Conservation (phyloP, 139 green algal genomes). For the Zygnema circumcarinatum region DNA sequence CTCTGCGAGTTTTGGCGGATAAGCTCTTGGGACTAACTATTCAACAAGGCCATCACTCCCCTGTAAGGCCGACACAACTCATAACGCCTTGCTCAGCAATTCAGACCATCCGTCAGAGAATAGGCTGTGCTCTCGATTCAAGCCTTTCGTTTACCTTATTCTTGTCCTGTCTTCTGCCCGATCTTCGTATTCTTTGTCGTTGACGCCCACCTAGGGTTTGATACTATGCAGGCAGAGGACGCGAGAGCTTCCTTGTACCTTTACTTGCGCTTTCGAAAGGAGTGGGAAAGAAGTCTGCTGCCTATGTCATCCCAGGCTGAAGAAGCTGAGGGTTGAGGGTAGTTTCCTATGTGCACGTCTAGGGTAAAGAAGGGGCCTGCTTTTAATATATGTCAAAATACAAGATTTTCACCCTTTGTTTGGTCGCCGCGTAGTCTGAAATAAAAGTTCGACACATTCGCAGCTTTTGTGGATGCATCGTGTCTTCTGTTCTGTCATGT, state of each 20-base stretch:
- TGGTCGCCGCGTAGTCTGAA: too few relatives aligned
- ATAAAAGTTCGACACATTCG: too few relatives aligned
- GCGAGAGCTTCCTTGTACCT: conserved; percentile 50
- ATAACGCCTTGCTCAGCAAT: background rate
- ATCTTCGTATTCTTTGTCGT: background rate
- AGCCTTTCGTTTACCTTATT: background rate
- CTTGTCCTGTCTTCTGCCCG: background rate
- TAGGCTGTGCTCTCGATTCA: background rate
- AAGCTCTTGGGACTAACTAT: conserved; percentile 77
- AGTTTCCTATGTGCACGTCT: too few relatives aligned
- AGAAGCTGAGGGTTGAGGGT: too few relatives aligned
- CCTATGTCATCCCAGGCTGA: too few relatives aligned
- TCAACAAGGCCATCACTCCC: conserved; percentile 72
- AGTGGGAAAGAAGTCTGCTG: conserved; percentile 50
- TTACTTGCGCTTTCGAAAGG: conserved; percentile 39
- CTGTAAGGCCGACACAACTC: conserved; percentile 49
- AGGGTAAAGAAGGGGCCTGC: too few relatives aligned
- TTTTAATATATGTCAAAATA: too few relatives aligned
- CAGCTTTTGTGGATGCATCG: too few relatives aligned
- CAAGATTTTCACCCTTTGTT: too few relatives aligned
- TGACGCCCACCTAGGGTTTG: too few relatives aligned
- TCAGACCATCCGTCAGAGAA: background rate
- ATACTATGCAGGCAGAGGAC: conserved; percentile 42
- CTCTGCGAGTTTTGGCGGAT: conserved; percentile 71
- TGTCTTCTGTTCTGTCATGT: too few relatives aligned